Evolutionary conservation across 305 asterid species (phyloP).

Genomic region (Caryopteris hybrid): DNA sequence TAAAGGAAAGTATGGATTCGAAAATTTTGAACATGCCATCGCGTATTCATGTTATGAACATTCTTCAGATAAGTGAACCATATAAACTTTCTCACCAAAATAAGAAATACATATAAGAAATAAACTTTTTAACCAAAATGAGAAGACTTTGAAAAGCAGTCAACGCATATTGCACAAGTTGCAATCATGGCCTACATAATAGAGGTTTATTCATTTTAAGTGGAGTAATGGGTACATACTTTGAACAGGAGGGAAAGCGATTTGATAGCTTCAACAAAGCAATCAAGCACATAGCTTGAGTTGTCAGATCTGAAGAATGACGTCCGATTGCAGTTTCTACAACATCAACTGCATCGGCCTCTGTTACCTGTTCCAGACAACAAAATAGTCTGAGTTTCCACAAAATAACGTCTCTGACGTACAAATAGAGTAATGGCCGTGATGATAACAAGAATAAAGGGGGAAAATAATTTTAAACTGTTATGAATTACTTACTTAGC

Average conservation of each 20-base stretch:
- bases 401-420: conserved; percentile 3
- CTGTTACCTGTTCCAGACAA: conserved; percentile 74
- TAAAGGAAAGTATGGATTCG: conserved; percentile 2
- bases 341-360: conserved; percentile 84
- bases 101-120: not conserved
- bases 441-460: not conserved
- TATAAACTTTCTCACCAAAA: not conserved
- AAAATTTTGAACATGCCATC: not conserved
- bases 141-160: not conserved
- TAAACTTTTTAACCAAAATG: not conserved
- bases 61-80: not conserved
- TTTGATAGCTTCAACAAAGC: conserved; percentile 89
- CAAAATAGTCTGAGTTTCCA: conserved; percentile 1
- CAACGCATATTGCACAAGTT: not conserved
- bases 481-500: not conserved
- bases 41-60: not conserved
- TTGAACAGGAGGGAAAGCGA: conserved; percentile 83
- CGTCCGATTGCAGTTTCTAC: conserved; percentile 65
- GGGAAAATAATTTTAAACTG: not conserved
- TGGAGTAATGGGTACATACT: conserved; percentile 43
- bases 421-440: not conserved
- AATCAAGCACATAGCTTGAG: conserved; percentile 86
- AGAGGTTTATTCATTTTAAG: conserved; percentile 10
- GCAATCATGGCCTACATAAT: not conserved
- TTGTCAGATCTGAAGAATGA: conserved; percentile 71